Evolutionary conservation across 2,329 filamentous ascomycete species (phyloP).

Genomic region (Fusarium vanettenii): DNA sequence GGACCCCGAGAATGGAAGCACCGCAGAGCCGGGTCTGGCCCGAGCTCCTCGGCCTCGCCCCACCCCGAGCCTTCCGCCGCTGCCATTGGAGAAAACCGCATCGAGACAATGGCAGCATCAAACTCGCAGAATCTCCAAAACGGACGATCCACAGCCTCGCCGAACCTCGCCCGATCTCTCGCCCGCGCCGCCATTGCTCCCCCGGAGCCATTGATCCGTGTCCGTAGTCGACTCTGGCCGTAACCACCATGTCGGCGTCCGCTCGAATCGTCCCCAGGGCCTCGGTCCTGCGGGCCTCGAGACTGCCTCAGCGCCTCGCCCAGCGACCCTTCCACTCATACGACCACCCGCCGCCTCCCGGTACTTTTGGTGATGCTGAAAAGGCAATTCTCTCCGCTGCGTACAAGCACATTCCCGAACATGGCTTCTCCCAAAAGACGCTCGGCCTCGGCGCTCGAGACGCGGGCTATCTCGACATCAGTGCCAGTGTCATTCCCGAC

Average conservation of each 20-base stretch:
- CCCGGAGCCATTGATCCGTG: background rate
- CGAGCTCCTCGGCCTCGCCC: slow-evolving; percentile 22
- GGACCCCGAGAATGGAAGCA: slow-evolving; percentile 11
- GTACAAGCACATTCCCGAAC: slow-evolving; percentile 78
- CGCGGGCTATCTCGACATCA: slow-evolving; percentile 87
- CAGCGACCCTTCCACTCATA: slow-evolving; percentile 74
- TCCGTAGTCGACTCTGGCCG: background rate
- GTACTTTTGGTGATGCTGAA: slow-evolving; percentile 76
- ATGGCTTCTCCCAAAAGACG: slow-evolving; percentile 83
- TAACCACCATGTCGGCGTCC: slow-evolving; percentile 27
- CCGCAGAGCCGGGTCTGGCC: slow-evolving; percentile 20
- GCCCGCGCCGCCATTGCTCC: background rate
- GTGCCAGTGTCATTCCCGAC: slow-evolving; percentile 82
- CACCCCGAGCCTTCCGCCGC: slow-evolving; percentile 1
- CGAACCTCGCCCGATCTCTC: background rate
- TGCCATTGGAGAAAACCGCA: slow-evolving; percentile 23
- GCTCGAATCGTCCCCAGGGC: slow-evolving; percentile 27
- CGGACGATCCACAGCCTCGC: slow-evolving; percentile 11
- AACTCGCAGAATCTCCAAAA: slow-evolving; percentile 23
- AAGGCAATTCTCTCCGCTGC: slow-evolving; percentile 83
- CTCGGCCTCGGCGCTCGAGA: slow-evolving; percentile 84
- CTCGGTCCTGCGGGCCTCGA: slow-evolving; percentile 24
- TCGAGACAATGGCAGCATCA: slow-evolving; percentile 20
- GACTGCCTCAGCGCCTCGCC: slow-evolving; percentile 23
- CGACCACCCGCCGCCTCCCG: slow-evolving; percentile 69